Evolutionary conservation across 2,329 filamentous ascomycete genomes (phyloP).

Genomic region (Beauveria caledonica): DNA sequence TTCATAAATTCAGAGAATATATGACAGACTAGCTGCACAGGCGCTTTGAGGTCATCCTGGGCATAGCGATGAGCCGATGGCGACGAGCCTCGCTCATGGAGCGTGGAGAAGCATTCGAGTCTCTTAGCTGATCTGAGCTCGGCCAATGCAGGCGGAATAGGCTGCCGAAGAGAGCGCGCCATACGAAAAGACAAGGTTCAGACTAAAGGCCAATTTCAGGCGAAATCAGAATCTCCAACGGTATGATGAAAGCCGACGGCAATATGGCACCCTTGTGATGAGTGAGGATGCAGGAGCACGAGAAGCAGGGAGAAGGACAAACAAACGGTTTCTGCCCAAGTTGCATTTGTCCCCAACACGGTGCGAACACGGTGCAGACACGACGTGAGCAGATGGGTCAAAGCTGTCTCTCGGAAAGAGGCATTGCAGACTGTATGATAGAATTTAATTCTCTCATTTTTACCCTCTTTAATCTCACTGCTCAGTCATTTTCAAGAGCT

Average conservation of each 20-base stretch:
- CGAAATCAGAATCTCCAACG: not conserved
- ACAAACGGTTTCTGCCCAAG: too few species aligned
- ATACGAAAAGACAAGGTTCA: not conserved
- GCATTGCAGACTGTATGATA: too few species aligned
- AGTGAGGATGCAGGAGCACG: not conserved
- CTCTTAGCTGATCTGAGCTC: not conserved
- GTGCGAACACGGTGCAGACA: too few species aligned
- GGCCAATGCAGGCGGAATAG: not conserved
- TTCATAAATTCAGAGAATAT: too few species aligned
- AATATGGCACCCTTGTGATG: not conserved
- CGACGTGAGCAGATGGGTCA: too few species aligned
- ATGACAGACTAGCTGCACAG: not conserved
- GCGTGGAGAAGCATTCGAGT: not conserved
- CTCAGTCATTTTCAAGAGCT: not conserved
- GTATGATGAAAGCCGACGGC: too few species aligned
- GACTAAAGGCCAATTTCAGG: not conserved
- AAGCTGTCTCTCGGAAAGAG: too few species aligned
- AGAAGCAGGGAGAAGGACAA: not conserved
- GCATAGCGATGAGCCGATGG: not conserved
- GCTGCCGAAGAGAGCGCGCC: not conserved
- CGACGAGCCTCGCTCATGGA: not conserved
- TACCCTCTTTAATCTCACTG: not conserved
- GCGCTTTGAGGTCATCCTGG: not conserved
- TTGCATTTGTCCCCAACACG: too few species aligned
- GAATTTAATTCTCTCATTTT: too few species aligned